Evolutionary conservation across 164 flowering plant species (phyloP).

Genomic region (Taxillus chinensis): DNA sequence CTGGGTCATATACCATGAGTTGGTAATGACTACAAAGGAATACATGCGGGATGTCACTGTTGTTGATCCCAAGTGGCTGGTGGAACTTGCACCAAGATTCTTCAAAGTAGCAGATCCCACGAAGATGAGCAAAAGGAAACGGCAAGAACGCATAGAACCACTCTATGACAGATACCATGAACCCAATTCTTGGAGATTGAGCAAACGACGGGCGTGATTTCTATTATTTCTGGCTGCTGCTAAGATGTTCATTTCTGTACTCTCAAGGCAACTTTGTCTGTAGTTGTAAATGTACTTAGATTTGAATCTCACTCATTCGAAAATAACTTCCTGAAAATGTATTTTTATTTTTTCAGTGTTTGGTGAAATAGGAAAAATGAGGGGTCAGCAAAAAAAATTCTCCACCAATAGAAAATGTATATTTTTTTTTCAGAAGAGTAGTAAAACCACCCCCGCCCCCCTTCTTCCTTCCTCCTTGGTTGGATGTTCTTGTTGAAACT

Average conservation of each 20-base stretch:
- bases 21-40: conserved; percentile 2
- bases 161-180: background rate
- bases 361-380: too few species aligned
- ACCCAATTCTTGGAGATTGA: background rate
- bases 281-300: too few species aligned
- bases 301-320: too few species aligned
- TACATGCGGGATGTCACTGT: conserved; percentile 3
- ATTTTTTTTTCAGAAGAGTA: too few species aligned
- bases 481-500: too few species aligned
- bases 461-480: too few species aligned
- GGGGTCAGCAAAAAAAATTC: too few species aligned
- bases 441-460: too few species aligned
- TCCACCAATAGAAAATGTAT: too few species aligned
- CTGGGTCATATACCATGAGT: conserved; percentile 4
- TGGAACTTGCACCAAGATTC: conserved; percentile 1
- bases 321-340: too few species aligned
- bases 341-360: too few species aligned
- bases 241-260: background rate
- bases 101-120: conserved; percentile 2
- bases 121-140: background rate
- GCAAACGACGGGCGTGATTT: background rate
- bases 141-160: background rate
- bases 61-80: conserved; percentile 2
- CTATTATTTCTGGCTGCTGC: background rate
- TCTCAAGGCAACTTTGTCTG: background rate